Evolutionary conservation across 345 rosid species (phyloP).

Genomic region (Boechera stricta): DNA sequence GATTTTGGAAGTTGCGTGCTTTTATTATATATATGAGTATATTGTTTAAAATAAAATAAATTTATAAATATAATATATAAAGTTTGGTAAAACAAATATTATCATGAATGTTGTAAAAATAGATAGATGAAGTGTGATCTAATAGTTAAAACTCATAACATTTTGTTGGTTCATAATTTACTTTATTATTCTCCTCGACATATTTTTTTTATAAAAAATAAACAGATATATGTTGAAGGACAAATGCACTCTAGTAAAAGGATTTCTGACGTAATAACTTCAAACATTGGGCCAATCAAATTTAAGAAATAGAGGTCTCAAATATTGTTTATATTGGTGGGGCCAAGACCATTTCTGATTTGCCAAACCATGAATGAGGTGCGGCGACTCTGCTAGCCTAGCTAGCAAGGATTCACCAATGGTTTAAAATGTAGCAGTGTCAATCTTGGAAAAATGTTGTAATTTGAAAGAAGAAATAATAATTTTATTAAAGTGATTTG

Average conservation of each 20-base stretch:
- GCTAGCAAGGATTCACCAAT: background rate
- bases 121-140: background rate
- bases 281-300: background rate
- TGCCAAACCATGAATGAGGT: background rate
- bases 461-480: no score
- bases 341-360: background rate
- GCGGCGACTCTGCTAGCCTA: background rate
- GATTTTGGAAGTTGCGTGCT: constrained; percentile 1
- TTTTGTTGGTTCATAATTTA: no score
- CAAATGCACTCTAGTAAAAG: background rate
- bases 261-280: background rate
- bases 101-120: background rate
- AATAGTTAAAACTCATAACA: background rate
- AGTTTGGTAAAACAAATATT: background rate
- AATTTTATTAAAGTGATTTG: no score
- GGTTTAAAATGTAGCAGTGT: background rate
- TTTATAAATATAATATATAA: background rate
- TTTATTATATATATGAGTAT: background rate
- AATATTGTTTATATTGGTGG: background rate
- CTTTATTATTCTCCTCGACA: background rate
- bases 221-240: background rate
- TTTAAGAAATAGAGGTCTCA: background rate
- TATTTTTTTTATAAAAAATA: background rate
- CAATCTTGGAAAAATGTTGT: no score
- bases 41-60: no score